Evolutionary conservation across 108 stramenopile species (phyloP), one percentile per base, ranked within the genome.

Genomic region (Ochromonas danica): DNA sequence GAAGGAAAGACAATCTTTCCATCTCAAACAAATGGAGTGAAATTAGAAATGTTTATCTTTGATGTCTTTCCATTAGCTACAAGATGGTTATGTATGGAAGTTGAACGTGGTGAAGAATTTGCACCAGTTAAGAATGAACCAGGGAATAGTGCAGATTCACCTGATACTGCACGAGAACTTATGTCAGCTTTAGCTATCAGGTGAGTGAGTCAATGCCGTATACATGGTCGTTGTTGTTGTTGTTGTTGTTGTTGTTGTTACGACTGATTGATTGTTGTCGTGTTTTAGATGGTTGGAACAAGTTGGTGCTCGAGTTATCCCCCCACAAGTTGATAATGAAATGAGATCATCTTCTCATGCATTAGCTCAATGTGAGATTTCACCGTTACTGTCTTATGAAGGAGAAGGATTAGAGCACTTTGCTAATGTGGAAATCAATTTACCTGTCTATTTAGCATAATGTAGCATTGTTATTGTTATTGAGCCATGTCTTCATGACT

Each of bases 21-120:
- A 28, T 10, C 77, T 28, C 43, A 80, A 57, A 90, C 90, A 82
- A 96, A 95, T 81, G 98, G 96, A n/a, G 90, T 99, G 88, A 99
- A 99, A 84, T 80, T 99, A 70, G 98, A 99, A 82, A 89, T 91
- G 10, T 99, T 99, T 88, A 97, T 99, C 62, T 99, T 99, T 85
- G 98, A 99, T 83, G 95, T 97, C 2, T 97, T 99, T 70, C 93
- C 94, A 25, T 88, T 93, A 0, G 90, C 94, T 6, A 78, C 87
- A 70, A 75, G 75, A 14, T 93, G 96, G 93, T 94, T 91, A 1
- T 90, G 96, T 1, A 81, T 92, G 74, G 96, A 97, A 79, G 93
- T 95, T 0, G 60, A 80, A n/a, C 90, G 98, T 42, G 83, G 84
- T 22, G 91, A 92, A n/a, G 96, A 96, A 85, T 99, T 99, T 81